Conservation (phyloP, 2,329 filamentous ascomycete genomes). For the Dactylonectria macrodidyma region DNA sequence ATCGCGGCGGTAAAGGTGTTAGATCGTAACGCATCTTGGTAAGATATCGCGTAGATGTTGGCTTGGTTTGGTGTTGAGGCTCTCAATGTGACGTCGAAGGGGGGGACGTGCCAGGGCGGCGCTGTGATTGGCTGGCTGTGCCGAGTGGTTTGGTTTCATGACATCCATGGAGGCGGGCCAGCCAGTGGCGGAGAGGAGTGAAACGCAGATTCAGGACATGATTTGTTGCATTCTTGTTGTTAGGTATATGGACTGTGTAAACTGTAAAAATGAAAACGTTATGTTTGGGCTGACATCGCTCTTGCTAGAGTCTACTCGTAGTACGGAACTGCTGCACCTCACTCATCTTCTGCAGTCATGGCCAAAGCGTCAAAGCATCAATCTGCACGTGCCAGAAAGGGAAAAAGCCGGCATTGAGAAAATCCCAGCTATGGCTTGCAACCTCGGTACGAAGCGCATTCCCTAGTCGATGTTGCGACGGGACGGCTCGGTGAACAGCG, state of each 20-base stretch:
- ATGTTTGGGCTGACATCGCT: neutral
- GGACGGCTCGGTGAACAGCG: constrained; percentile 34
- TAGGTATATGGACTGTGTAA: neutral
- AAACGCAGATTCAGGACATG: neutral
- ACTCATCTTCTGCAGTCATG: neutral
- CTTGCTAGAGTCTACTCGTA: neutral
- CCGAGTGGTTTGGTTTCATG: constrained; percentile 5
- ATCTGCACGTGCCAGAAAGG: constrained; percentile 6
- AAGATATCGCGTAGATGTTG: neutral
- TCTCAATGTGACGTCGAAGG: constrained; percentile 37
- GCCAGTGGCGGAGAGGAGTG: neutral
- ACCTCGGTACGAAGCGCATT: constrained; percentile 30
- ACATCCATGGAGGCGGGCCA: neutral
- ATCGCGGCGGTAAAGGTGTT: neutral
- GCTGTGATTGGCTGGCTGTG: constrained; percentile 37
- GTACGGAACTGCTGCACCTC: neutral
- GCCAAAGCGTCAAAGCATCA: neutral
- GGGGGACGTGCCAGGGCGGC: constrained; percentile 1
- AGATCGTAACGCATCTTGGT: neutral
- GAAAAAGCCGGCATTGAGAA: neutral
- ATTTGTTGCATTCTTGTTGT: constrained; percentile 10
- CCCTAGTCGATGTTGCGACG: constrained; percentile 19
- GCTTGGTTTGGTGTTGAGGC: constrained; percentile 46
- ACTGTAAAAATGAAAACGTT: neutral
- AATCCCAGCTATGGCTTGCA: constrained; percentile 23